Evolutionary conservation across 257 asterid genomes (phyloP).

Genomic region (Scutellaria minor): DNA sequence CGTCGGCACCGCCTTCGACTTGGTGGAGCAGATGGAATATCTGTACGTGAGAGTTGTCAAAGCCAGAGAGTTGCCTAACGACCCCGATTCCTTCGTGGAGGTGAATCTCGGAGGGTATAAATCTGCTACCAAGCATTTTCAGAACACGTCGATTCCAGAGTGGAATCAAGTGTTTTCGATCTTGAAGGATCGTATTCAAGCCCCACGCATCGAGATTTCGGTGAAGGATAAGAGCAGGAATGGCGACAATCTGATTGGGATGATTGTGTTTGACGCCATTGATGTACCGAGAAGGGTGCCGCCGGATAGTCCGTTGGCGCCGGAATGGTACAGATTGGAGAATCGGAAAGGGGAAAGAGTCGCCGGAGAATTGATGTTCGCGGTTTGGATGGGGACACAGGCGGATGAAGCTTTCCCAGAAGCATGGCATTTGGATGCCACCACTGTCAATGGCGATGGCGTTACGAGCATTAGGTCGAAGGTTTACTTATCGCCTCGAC

Average conservation of each 20-base stretch:
- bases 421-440: conserved; percentile 78
- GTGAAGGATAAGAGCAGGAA: conserved; percentile 63
- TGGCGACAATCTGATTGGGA: conserved; percentile 66
- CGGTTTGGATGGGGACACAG: conserved; percentile 89
- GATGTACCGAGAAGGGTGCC: conserved; percentile 89
- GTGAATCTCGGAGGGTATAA: conserved; percentile 67
- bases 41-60: conserved; percentile 69
- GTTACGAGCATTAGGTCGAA: conserved; percentile 67
- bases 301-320: conserved; percentile 96
- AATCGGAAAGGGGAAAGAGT: conserved; percentile 56
- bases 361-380: conserved; percentile 78
- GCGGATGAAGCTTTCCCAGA: conserved; percentile 94
- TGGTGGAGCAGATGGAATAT: conserved; percentile 93
- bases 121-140: conserved; percentile 53
- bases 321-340: conserved; percentile 84
- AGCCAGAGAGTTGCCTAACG: conserved; percentile 63
- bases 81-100: conserved; percentile 70
- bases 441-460: conserved; percentile 62
- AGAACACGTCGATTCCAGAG: conserved; percentile 57
- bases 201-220: conserved; percentile 54
- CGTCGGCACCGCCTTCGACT: conserved; percentile 70
- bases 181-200: conserved; percentile 60
- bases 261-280: conserved; percentile 52
- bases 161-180: conserved; percentile 83
- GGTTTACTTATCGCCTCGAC: conserved; percentile 87